A percentile compares a stretch with the other conserved stretches of the same genome.
These are phyloP conservation scores for Cladobotryum mycophilum DNA, from an alignment of 2,329 filamentous ascomycete species.

Conservation along the genomic window DNA sequence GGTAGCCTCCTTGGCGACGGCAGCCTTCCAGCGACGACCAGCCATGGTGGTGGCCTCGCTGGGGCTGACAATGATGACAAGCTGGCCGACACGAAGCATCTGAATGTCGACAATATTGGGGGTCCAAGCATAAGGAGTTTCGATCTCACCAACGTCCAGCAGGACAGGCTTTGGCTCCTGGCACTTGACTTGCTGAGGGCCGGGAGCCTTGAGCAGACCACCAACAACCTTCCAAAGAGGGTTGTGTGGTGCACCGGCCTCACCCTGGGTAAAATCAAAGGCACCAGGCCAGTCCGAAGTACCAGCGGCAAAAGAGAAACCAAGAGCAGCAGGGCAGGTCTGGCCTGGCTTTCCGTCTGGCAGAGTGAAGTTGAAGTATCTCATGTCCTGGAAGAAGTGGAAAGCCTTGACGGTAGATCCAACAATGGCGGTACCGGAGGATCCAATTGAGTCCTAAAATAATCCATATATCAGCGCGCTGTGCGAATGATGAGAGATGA, in stretches of 20 bases:
- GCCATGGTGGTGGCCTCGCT: constrained; percentile 92
- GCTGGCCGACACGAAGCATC: constrained; percentile 72
- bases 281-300: constrained; percentile 86
- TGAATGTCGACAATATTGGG: constrained; percentile 91
- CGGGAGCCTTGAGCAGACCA: constrained; percentile 63
- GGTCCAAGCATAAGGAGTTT: constrained; percentile 74
- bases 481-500: no score
- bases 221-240: constrained; percentile 77
- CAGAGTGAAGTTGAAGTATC: constrained; percentile 65
- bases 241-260: constrained; percentile 62
- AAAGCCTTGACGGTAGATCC: constrained; percentile 70
- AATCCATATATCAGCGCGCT: no score
- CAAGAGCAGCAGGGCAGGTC: constrained; percentile 82
- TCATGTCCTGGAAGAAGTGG: constrained; percentile 81
- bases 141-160: constrained; percentile 80
- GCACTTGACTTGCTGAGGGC: constrained; percentile 63
- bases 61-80: constrained; percentile 77
- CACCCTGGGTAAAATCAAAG: constrained; percentile 90
- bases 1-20: constrained; percentile 50
- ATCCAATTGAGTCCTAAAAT: constrained; percentile 47
- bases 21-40: constrained; percentile 76
- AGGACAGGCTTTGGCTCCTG: constrained; percentile 80
- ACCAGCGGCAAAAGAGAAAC: constrained; percentile 88
- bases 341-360: constrained; percentile 63
- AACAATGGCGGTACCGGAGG: constrained; percentile 42